Base-by-base conservation (phyloP, 768 basidiomycete species). In the Austroboletus eburneus region DNA sequence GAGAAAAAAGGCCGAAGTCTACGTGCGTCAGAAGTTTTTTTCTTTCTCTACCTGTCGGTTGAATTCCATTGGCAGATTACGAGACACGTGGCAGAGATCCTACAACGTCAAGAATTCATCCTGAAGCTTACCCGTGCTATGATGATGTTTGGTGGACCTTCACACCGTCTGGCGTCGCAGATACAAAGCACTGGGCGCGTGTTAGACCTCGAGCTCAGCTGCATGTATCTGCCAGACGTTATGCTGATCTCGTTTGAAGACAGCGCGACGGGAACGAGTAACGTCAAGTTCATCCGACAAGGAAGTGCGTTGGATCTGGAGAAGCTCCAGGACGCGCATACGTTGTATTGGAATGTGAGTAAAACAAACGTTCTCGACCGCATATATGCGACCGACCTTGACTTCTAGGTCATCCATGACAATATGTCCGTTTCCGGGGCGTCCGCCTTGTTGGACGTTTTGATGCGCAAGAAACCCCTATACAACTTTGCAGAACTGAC, bases 141-240 rank as follows among this genome's bases (percentile, higher is more conserved):
- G 75, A 93, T 92, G 87, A 88, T 87, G 79, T 91, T 88, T 54
- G 90, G 89, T 9, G 84, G 83, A 2, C 87, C 89, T 17, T 78
- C 84, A 12, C 88, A 94, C 63, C 84, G 90, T 34, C 74, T 93
- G 17, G 87, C 84, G 57, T 76, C 87, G 2, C 89, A 92, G 61
- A 81, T 92, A 46, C 80, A 82, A 59, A 81, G 85, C 13, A 87
- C 89, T 1, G 87, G 83, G 13, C 76, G 75, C 7, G 87, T 91
- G 13, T 77, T 93, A 21, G 89, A 92, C 51, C 73, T 92, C 48
- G 74, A 78, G 53, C 73, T 81, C 38, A 78, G 76, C 42, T 85
- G 88, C 67, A 74, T 91, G 65, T 87, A 89, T 59, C 67, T 87
- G 23, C 85, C 85, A 3, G 81, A 83, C 50, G 76, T 85, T 45